These are phyloP conservation scores for Ceriops decandra DNA, from an alignment of 345 rosid species.

Conservation along the genomic window DNA sequence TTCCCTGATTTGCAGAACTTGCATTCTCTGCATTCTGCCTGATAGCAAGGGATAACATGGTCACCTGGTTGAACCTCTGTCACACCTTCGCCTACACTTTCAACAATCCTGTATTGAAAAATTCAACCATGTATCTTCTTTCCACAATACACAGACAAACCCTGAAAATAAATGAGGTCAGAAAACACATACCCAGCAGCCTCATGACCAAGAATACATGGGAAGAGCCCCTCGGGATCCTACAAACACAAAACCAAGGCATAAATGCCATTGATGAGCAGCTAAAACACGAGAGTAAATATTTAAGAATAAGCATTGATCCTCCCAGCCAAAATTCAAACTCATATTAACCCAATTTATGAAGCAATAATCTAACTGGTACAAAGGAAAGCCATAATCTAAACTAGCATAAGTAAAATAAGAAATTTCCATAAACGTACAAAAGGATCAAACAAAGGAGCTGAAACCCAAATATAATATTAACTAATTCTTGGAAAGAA, in stretches of 20 bases:
- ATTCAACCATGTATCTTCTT: not conserved
- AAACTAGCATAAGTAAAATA: too few species aligned
- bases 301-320: too few species aligned
- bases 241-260: slow-evolving; percentile 26
- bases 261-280: not conserved
- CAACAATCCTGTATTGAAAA: slow-evolving; percentile 59
- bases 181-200: slow-evolving; percentile 77
- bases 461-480: not conserved
- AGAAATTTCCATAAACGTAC: not conserved
- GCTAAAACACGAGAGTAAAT: not conserved
- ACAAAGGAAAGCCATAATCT: too few species aligned
- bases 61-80: slow-evolving; percentile 90
- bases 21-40: slow-evolving; percentile 98
- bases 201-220: slow-evolving; percentile 95
- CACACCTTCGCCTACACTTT: slow-evolving; percentile 98
- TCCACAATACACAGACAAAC: slow-evolving; percentile 5
- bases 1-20: slow-evolving; percentile 96
- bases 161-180: not conserved
- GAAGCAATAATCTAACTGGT: too few species aligned
- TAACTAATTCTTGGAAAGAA: not conserved
- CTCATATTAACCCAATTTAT: too few species aligned
- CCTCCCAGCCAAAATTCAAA: too few species aligned
- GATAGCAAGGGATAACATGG: slow-evolving; percentile 96
- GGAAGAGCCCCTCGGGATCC: slow-evolving; percentile 98
- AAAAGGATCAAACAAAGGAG: not conserved